Evolutionary conservation across 2,329 filamentous ascomycete species (phyloP).

Genomic region (Xylaria sp.): DNA sequence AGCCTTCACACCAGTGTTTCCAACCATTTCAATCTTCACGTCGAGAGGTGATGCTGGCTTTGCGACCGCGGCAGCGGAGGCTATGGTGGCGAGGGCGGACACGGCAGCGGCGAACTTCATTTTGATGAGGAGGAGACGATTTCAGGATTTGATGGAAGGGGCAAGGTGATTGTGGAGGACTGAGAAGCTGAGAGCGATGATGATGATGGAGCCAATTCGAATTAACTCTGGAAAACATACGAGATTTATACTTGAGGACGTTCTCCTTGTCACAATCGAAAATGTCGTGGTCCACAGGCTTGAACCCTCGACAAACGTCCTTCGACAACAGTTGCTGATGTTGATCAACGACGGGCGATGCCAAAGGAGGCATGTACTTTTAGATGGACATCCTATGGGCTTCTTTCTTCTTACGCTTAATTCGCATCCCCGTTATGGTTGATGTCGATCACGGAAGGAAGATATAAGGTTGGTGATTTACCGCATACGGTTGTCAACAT

Average conservation of each 20-base stretch:
- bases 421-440: not conserved
- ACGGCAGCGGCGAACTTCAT: slow-evolving; percentile 48
- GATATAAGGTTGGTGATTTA: not conserved
- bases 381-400: not conserved
- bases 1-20: slow-evolving; percentile 59
- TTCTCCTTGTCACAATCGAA: not conserved
- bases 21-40: slow-evolving; percentile 53
- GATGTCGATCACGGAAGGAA: not conserved
- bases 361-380: slow-evolving; percentile 14
- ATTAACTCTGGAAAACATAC: not conserved
- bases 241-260: slow-evolving; percentile 2
- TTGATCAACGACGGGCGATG: slow-evolving; percentile 9
- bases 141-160: not conserved
- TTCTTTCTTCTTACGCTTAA: not conserved
- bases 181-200: not conserved
- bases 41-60: slow-evolving; percentile 49
- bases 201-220: not conserved
- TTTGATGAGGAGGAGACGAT: slow-evolving; percentile 18
- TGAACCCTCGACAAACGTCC: not conserved
- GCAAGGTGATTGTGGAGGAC: not conserved
- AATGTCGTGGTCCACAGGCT: not conserved
- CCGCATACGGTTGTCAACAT: not conserved
- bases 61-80: slow-evolving; percentile 41
- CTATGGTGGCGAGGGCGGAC: slow-evolving; percentile 43
- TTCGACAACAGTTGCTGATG: not conserved